These are phyloP conservation scores for Fusarium nurragi DNA, from an alignment of 2,329 filamentous ascomycete genomes.

Conservation along the genomic window DNA sequence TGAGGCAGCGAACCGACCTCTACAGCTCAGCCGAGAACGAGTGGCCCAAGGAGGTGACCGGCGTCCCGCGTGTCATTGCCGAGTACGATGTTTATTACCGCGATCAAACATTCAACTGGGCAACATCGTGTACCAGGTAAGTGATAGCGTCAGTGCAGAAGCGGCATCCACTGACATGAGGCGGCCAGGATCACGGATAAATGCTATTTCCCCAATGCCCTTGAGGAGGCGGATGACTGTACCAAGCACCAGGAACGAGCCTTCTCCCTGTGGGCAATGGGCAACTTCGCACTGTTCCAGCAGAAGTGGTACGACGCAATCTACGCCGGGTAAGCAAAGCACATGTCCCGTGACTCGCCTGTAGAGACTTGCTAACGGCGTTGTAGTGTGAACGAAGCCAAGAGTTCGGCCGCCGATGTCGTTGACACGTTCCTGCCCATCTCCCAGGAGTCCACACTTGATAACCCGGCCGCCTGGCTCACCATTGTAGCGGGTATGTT, in stretches of 20 bases:
- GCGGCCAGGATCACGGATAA: neutral
- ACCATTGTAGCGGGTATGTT: constrained; percentile 1
- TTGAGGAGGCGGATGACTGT: neutral
- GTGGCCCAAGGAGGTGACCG: neutral
- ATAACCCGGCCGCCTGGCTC: neutral
- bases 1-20: neutral
- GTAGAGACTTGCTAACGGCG: neutral
- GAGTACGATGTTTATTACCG: neutral
- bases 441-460: neutral
- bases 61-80: neutral
- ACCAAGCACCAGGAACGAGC: neutral
- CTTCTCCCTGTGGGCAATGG: neutral
- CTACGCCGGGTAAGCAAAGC: neutral
- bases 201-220: neutral
- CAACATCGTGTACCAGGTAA: neutral
- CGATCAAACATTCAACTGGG: neutral
- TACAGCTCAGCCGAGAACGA: neutral
- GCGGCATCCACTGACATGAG: no score
- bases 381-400: neutral
- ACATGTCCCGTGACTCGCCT: no score
- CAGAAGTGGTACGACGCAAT: constrained; percentile 2
- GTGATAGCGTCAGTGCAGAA: no score
- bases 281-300: neutral
- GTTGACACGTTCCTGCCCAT: neutral
- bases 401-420: neutral